phyloP scores from a whole-genome alignment of 768 basidiomycete genomes.

The Lentinula raphanica region DNA sequence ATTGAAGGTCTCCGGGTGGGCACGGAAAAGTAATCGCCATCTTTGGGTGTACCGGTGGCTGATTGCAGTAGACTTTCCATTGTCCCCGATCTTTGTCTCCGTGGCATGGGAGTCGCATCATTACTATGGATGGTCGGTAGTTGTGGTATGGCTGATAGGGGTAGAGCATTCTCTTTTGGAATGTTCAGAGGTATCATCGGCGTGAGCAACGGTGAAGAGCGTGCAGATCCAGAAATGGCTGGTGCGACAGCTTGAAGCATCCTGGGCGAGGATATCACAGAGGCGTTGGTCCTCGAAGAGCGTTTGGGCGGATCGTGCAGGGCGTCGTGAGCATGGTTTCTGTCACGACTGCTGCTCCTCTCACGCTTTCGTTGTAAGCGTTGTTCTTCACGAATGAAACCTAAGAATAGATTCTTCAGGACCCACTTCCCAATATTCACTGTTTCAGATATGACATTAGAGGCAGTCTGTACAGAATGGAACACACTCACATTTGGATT shows the following conservation, averaged over 20 bases:
- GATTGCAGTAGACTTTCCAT: constrained; percentile 27
- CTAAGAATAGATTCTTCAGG: constrained; percentile 76
- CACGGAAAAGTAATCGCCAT: constrained; percentile 51
- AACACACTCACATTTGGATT: constrained; percentile 61
- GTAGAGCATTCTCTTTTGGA: constrained; percentile 22
- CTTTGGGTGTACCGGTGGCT: constrained; percentile 15
- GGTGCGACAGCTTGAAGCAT: constrained; percentile 66
- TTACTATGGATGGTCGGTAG: constrained; percentile 28
- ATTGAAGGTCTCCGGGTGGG: constrained; percentile 43
- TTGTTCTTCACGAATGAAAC: constrained; percentile 70
- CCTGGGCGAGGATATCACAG: constrained; percentile 57
- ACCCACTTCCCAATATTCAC: constrained; percentile 94
- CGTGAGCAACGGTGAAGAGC: constrained; percentile 51
- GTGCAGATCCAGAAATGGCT: constrained; percentile 33
- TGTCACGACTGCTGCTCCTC: constrained; percentile 19
- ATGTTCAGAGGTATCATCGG: constrained; percentile 50
- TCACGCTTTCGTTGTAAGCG: constrained; percentile 33
- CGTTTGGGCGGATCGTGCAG: constrained; percentile 17
- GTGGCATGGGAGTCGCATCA: constrained; percentile 26
- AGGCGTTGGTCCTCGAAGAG: constrained; percentile 23
- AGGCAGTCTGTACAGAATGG: constrained; percentile 2
- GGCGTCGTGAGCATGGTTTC: constrained; percentile 17
- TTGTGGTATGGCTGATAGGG: constrained; percentile 35
- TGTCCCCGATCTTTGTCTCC: constrained; percentile 38
- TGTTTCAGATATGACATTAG: constrained; percentile 24